Base-by-base conservation (phyloP, 768 basidiomycete genomes). In the Lentinula guzmanii region DNA sequence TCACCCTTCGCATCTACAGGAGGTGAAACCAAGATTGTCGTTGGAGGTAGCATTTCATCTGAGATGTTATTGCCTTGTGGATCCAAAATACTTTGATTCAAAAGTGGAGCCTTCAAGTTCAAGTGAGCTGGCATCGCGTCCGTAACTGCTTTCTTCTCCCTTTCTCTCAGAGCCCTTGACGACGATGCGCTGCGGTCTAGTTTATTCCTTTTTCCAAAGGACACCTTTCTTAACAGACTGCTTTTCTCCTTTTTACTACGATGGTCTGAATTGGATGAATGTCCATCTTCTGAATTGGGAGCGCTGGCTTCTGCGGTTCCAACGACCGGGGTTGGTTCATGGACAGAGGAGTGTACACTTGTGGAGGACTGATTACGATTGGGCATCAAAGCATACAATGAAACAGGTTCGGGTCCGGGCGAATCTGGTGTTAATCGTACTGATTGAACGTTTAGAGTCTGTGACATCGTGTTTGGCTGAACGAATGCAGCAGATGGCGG, bases 1-100 rank as follows among this genome's bases (percentile, higher is more conserved):
- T 63, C 67, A 11, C 62, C 65, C 21, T 56, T 56, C 15, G 10
- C 41, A 41, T 74, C 70, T 15, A 70, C 72, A 28, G 83, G 78
- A 16, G 78, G 71, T 4, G 83, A 81, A 56, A 83, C 64, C 0
- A 79, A 81, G 64, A 39, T 50, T 43, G 55, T 37, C 16, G 55
- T 37, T 33, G 55, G 21, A 34, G 34, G n/a, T 5, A 9, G 55
- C 55, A 24, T 16, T n/a, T 56, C 55, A 4, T 56, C 41, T 2
- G 13, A 43, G 10, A 21, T 35, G 53, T n/a, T 31, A 33, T 55
- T 55, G 5, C 18, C 37, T 15, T 37, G 35, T 34, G 39, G n/a
- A 13, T 37, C 39, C 8, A n/a, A 13, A 10, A 41, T 15, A 16
- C 5, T 11, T 18, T 37, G 54, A 5, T 21, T 55, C 54, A 15